Evolutionary conservation across 129 eudicot species (phyloP).

Genomic region (Centaurea solstitialis): DNA sequence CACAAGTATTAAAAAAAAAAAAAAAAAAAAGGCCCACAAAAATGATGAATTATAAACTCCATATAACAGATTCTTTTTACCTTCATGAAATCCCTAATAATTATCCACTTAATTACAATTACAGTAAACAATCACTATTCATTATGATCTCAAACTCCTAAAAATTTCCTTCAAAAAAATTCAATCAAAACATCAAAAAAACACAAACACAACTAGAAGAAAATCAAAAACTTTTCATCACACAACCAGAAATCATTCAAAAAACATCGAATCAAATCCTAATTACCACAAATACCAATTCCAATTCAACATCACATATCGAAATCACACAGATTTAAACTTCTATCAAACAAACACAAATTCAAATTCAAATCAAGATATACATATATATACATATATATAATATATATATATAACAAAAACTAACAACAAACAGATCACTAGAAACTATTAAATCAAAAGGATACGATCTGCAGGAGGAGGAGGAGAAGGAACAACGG

Average conservation of each 20-base stretch:
- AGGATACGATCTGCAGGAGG: constrained; percentile 65
- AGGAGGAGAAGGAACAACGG: too few species aligned
- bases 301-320: not conserved
- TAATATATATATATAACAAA: too few species aligned
- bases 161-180: not conserved
- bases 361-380: constrained; percentile 5
- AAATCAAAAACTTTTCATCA: not conserved
- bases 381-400: too few species aligned
- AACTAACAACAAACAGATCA: not conserved
- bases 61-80: too few species aligned
- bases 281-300: not conserved
- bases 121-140: not conserved
- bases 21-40: not conserved
- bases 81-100: not conserved
- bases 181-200: not conserved
- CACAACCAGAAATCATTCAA: not conserved
- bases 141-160: not conserved
- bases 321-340: constrained; percentile 3
- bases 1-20: too few species aligned
- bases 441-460: not conserved
- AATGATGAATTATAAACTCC: not conserved
- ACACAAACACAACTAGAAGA: not conserved
- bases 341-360: not conserved
- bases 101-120: not conserved
- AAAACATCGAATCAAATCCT: not conserved